Evolutionary conservation across 2,329 filamentous ascomycete species (phyloP), one percentile per base, ranked within the genome.

Genomic region (Botryotinia narcissicola): DNA sequence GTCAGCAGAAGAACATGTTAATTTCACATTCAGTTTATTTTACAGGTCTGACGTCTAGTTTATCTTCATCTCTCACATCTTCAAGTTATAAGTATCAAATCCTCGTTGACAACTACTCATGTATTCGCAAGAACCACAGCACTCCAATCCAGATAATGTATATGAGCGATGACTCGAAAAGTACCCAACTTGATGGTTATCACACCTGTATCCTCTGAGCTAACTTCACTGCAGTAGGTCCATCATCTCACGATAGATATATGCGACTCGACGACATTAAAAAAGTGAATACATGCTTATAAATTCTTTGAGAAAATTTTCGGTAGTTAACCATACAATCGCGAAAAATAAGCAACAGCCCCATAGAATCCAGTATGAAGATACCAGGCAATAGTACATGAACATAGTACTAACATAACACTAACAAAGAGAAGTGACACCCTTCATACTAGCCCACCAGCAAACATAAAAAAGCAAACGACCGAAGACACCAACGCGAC

Each of bases 141-240:
- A 57, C 1, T 29, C 14, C 1, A 4, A 57, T 8, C n/a, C n/a
- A 57, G 1, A 29, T 9, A 29, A 51, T 51, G 46, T n/a, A n/a
- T 14, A n/a, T n/a, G 25, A 51, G 48, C 25, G 9, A 51, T 12
- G 10, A n/a, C 12, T 51, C 10, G 22, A 51, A 9, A 25, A 4
- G 20, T 46, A 46, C 1, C 44, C 7, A 20, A 2, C 44, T 46
- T 46, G 2, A 46, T 22, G 6, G 18, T 9, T 18, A 3, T 25
- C 8, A 16, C 25, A 54, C 25, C 5, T 7, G 51, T 29, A 29
- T 54, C 1, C 6, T 54, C 14, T 18, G 3, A 18, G 6, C 6
- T 29, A 18, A 0, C 0, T 18, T 2, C 3, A 54, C 14, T 18
- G 0, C 6, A 29, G 25, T 5, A 16, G 5, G 14, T 0, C 0